Percentiles rank a stretch among this genome's conserved stretches.
Evolutionary conservation across 2,329 filamentous ascomycete species (phyloP).

Genomic region (Arthrinium puccinioides): DNA sequence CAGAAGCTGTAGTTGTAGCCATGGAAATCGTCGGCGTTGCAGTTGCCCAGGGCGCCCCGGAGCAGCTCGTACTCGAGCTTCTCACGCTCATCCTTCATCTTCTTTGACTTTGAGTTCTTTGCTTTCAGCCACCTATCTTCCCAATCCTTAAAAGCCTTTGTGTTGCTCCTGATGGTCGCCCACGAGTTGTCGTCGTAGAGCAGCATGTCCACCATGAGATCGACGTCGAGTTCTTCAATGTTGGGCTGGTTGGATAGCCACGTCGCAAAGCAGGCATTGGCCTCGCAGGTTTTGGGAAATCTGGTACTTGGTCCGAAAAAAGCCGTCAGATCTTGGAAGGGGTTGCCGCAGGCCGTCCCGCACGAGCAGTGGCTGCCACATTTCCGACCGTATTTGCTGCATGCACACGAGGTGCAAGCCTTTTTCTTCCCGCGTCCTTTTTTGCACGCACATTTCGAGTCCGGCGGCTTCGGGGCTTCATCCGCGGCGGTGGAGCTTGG

Average conservation of each 20-base stretch:
- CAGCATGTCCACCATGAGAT: conserved; percentile 26
- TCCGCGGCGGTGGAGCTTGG: conserved; percentile 18
- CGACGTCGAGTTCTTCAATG: conserved; percentile 22
- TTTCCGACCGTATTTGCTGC: conserved; percentile 22
- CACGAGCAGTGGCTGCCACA: conserved; percentile 21
- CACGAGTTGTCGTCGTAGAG: conserved; percentile 25
- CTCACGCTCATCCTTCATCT: conserved; percentile 21
- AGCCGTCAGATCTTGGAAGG: conserved; percentile 22
- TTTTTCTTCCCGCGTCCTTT: conserved; percentile 26
- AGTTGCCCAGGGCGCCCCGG: conserved; percentile 22
- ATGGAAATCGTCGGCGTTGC: conserved; percentile 20
- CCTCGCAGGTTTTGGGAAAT: conserved; percentile 22
- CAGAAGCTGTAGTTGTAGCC: conserved; percentile 26
- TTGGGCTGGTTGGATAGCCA: conserved; percentile 26
- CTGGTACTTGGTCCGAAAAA: conserved; percentile 21
- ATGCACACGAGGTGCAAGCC: conserved; percentile 22
- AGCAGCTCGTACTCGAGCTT: conserved; percentile 25
- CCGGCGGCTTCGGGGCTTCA: conserved; percentile 16
- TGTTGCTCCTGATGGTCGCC: conserved; percentile 18
- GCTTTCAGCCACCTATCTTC: conserved; percentile 23
- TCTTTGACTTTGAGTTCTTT: conserved; percentile 20
- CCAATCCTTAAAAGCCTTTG: conserved; percentile 21
- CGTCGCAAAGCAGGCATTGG: conserved; percentile 24
- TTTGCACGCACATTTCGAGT: conserved; percentile 23
- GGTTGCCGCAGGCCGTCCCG: conserved; percentile 22